phyloP scores from a whole-genome alignment of 305 asterid genomes.

The Solanum hybrid region DNA sequence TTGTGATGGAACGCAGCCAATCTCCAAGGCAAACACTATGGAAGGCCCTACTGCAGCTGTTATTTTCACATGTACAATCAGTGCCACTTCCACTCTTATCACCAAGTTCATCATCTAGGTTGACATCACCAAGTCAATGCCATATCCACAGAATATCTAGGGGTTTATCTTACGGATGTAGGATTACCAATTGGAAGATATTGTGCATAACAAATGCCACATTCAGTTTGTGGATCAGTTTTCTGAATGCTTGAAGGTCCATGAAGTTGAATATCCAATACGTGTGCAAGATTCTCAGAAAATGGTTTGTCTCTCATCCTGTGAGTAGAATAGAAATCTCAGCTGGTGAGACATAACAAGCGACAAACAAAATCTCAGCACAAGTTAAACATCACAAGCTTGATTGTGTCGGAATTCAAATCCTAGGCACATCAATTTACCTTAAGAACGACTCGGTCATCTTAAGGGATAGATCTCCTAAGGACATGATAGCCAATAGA shows the following conservation, averaged over 20 bases:
- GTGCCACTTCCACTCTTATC: slow-evolving; percentile 63
- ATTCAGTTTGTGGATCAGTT: slow-evolving; percentile 59
- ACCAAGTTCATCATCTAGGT: slow-evolving; percentile 76
- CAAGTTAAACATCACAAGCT: background rate
- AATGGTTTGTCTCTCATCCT: slow-evolving; percentile 52
- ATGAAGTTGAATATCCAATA: slow-evolving; percentile 48
- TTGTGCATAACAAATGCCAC: slow-evolving; percentile 85
- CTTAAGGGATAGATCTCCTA: background rate
- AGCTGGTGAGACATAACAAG: background rate
- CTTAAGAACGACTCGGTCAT: background rate
- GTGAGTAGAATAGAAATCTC: background rate
- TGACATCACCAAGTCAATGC: slow-evolving; percentile 16
- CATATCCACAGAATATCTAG: background rate
- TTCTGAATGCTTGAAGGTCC: slow-evolving; percentile 32
- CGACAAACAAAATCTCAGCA: background rate
- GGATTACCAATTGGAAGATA: slow-evolving; percentile 68
- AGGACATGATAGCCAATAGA: too few relatives aligned
- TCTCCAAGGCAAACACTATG: slow-evolving; percentile 78
- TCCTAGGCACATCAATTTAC: background rate
- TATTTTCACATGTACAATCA: slow-evolving; percentile 65
- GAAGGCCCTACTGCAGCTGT: slow-evolving; percentile 59
- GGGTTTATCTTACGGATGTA: background rate
- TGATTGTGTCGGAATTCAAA: background rate
- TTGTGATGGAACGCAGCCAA: slow-evolving; percentile 76
- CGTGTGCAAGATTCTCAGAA: slow-evolving; percentile 40